A percentile compares a stretch with the other conserved stretches of the same genome.
Evolutionary conservation across 805 yeast genomes (phyloP).

Genomic region (Kodamaea kakaduensis): DNA sequence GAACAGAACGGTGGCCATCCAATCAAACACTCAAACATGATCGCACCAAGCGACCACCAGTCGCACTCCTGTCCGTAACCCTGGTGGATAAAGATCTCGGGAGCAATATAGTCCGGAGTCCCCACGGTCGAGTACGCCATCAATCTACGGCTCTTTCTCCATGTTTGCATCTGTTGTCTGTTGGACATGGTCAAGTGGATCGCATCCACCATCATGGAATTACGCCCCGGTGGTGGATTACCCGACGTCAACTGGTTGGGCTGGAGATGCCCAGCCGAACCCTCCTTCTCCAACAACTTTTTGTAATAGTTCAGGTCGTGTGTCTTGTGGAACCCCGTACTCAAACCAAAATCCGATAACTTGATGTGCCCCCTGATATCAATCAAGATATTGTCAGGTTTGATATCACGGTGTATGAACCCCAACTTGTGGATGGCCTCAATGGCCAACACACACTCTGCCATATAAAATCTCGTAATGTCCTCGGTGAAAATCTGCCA

Average conservation of each 20-base stretch:
- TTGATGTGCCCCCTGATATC: conserved; percentile 74
- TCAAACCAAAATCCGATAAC: conserved; percentile 71
- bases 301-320: conserved; percentile 86
- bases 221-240: conserved; percentile 45
- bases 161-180: conserved; percentile 90
- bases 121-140: conserved; percentile 98
- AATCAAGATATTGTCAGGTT: conserved; percentile 91
- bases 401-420: conserved; percentile 94
- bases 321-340: conserved; percentile 90
- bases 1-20: conserved; percentile 98
- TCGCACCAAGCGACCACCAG: conserved; percentile 97
- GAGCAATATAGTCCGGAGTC: conserved; percentile 94
- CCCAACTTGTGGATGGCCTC: conserved; percentile 92
- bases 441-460: conserved; percentile 92
- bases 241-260: conserved; percentile 21
- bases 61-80: conserved; percentile 97
- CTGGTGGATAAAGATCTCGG: conserved; percentile 87
- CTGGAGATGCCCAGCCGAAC: conserved; percentile 23
- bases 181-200: conserved; percentile 94
- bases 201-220: conserved; percentile 87
- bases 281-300: conserved; percentile 68
- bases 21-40: conserved; percentile 92
- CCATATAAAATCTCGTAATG: conserved; percentile 89
- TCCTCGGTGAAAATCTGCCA: conserved; percentile 94
- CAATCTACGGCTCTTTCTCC: conserved; percentile 86